These are phyloP conservation scores for Paraglomus brasilianum DNA, from an alignment of 192 early-diverging fungal genomes.

Conservation along the genomic window DNA sequence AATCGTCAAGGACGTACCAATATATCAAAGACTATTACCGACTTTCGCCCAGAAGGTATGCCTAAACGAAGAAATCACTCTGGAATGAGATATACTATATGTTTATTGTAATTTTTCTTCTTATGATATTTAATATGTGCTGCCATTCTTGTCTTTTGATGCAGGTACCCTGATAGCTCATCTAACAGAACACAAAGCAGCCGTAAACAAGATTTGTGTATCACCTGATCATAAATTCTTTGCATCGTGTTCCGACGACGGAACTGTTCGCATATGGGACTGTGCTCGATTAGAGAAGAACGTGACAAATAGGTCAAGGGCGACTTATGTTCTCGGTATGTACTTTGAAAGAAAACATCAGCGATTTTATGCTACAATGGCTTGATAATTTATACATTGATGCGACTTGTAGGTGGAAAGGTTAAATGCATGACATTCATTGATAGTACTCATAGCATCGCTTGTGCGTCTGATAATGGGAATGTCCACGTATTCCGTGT, in stretches of 20 bases:
- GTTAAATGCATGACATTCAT: slow-evolving; percentile 78
- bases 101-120: background rate
- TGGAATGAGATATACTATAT: too few species aligned
- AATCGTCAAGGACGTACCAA: slow-evolving; percentile 30
- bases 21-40: slow-evolving; percentile 42
- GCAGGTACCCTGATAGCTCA: slow-evolving; percentile 71
- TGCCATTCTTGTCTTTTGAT: background rate
- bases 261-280: slow-evolving; percentile 84
- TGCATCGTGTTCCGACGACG: slow-evolving; percentile 82
- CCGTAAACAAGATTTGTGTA: slow-evolving; percentile 67
- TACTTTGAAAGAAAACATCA: background rate
- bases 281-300: slow-evolving; percentile 76
- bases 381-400: background rate
- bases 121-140: too few species aligned
- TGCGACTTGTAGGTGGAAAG: slow-evolving; percentile 59
- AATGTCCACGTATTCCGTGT: slow-evolving; percentile 73
- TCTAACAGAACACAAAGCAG: slow-evolving; percentile 80
- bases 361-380: slow-evolving; percentile 5
- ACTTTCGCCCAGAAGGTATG: slow-evolving; percentile 74
- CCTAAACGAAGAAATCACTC: background rate
- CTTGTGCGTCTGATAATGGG: slow-evolving; percentile 78
- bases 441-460: slow-evolving; percentile 75
- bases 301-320: slow-evolving; percentile 74
- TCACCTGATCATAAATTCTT: slow-evolving; percentile 74
- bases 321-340: slow-evolving; percentile 67